Conservation (phyloP, 148 eudicot species). For the Persicaria maculosa region DNA sequence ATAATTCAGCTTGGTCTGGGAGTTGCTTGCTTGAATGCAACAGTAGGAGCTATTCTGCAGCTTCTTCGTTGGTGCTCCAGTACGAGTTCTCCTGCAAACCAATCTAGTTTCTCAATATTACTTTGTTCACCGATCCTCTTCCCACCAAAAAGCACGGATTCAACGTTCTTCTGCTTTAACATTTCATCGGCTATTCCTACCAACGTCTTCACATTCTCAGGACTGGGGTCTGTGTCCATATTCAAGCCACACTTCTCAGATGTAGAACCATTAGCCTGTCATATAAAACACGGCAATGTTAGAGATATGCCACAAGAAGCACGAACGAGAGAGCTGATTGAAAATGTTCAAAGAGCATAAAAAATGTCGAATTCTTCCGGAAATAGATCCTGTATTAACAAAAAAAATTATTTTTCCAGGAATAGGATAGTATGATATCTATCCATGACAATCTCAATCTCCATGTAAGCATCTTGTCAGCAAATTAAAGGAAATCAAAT, state of each 20-base stretch:
- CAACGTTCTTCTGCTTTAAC: constrained; percentile 89
- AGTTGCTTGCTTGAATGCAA: constrained; percentile 72
- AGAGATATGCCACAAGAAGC: neutral
- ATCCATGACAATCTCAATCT: neutral
- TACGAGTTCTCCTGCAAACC: constrained; percentile 86
- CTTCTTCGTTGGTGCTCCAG: constrained; percentile 89
- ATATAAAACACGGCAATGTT: neutral
- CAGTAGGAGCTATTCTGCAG: constrained; percentile 90
- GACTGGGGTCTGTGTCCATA: constrained; percentile 67
- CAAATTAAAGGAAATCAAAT: neutral
- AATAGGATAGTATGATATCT: neutral
- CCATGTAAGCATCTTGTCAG: neutral
- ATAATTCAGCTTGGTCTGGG: constrained; percentile 27
- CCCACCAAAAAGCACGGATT: constrained; percentile 80
- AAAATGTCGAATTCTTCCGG: neutral
- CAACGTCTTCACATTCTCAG: constrained; percentile 62
- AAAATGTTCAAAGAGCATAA: neutral
- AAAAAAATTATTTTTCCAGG: neutral
- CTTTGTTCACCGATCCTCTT: constrained; percentile 68
- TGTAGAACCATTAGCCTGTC: constrained; percentile 80
- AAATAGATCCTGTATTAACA: neutral
- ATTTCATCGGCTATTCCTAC: constrained; percentile 69
- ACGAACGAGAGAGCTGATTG: neutral
- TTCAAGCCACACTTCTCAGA: constrained; percentile 53
- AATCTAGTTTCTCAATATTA: constrained; percentile 83